Evolutionary conservation across 768 basidiomycete genomes (phyloP), one percentile per base, ranked within the genome.

Genomic region (Boletus rubescentipes): DNA sequence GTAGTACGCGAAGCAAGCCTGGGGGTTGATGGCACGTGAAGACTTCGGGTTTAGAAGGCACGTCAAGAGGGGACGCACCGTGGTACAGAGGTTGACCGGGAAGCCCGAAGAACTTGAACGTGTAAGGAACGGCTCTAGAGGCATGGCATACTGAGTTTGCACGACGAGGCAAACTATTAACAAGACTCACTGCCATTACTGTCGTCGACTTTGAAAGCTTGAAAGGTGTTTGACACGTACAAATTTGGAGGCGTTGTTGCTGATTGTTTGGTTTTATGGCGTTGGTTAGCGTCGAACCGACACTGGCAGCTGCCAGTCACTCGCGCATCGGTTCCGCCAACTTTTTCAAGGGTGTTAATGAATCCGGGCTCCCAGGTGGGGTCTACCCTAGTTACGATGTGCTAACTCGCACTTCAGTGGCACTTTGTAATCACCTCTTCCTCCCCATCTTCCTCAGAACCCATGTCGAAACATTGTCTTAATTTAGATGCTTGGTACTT

Each of bases 1-100:
- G 63, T 66, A 35, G 72, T 60, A 53, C 69, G 59, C 11, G 66
- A 58, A 10, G 47, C 60, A 49, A 64, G 51, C 32, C 69, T 71
- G 47, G 35, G 14, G 18, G 18, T 10, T 4, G 46, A 43, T 9
- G 34, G 36, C 52, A 16, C 50, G 39, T 49, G 21, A 57, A 51
- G 49, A 51, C 15, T 10, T n/a, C 6, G 20, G n/a, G 39, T 39
- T 40, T 15, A 11, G 16, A 36, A 41, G n/a, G 38, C 21, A 11
- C 5, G 26, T 18, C n/a, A 21, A 8, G 7, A 29, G 14, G 30
- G 39, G 32, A 60, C 45, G 20, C 18, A 61, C 60, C 60, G 59
- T 31, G 59, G 41, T 32, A 57, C 11, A 10, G 58, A 51, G n/a
- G 55, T 35, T 10, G 57, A 59, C 38, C 67, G 53, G 29, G 60